Conservation (phyloP, 73 alveolate species). For the Tetrahymena borealis region DNA sequence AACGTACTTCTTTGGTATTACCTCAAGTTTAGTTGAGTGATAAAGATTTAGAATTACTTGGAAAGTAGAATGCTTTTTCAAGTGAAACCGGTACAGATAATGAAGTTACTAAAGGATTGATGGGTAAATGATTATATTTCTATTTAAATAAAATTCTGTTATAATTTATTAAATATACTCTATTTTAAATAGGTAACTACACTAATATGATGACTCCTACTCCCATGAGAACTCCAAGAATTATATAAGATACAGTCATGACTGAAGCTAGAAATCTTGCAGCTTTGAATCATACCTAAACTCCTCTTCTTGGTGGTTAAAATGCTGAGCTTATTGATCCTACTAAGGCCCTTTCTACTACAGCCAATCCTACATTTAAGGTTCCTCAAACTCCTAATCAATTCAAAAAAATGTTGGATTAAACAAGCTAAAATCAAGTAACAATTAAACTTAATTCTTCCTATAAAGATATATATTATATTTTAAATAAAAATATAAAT, state of each 20-base stretch:
- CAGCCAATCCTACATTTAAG: not conserved
- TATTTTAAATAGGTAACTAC: conserved; percentile 7
- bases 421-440: conserved; percentile 1
- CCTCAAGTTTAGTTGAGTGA: conserved; percentile 79
- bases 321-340: conserved; percentile 12
- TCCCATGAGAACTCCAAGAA: conserved; percentile 64
- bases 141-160: conserved; percentile 12
- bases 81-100: conserved; percentile 26
- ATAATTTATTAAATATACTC: too few relatives aligned
- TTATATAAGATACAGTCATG: conserved; percentile 52
- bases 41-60: conserved; percentile 57
- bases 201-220: conserved; percentile 36
- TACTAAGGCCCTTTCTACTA: conserved; percentile 18
- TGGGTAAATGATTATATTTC: conserved; percentile 53
- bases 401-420: not conserved
- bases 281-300: conserved; percentile 56
- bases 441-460: not conserved
- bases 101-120: conserved; percentile 62
- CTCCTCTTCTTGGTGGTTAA: conserved; percentile 84
- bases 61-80: conserved; percentile 23
- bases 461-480: not conserved
- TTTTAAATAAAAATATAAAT: not conserved
- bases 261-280: conserved; percentile 69
- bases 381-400: conserved; percentile 36
- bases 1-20: conserved; percentile 48